Base-by-base conservation (phyloP, 441 rosid species). In the Omphalea diandra region DNA sequence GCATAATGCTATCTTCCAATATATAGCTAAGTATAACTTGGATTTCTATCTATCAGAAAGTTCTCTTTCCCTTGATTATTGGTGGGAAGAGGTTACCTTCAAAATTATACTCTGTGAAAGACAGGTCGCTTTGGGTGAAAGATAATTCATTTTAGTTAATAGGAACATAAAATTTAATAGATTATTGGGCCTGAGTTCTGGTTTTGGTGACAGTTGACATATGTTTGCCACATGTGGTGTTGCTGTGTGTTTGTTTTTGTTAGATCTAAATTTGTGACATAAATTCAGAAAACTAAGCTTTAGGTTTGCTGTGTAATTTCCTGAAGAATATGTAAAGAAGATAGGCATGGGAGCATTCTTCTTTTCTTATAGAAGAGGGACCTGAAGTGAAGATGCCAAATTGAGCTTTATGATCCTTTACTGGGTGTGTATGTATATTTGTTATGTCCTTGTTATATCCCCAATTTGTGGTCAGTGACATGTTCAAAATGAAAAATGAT, bases 51-150 rank as follows among this genome's bases (percentile, higher is more conserved):
- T 65, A 31, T 31, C 22, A 3, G 2, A 24, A 43, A n/a, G 56
- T 5, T 63, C 68, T 32, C 22, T 32, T 65, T 65, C 31, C 44
- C 44, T 49, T 22, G 20, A 49, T 50, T 49, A 65, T 49, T 49
- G 43, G 2, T 14, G n/a, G 57, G 56, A 22, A 49, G 2, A 32
- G 17, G n/a, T 56, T 10, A 56, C 17, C 38, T 56, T 32, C 61
- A 56, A 38, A 7, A 55, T 49, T 32, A 5, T 17, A 5, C 68
- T 65, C 31, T 7, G 8, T 47, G 8, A 9, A 49, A 26, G 69
- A 12, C 32, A 46, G 43, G 26, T 31, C 31, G 38, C 17, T 65
- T n/a, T 47, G 36, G 54, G 31, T 44, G 38, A 15, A 27, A 12
- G 7, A 3, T 24, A 5, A 14, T 65, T n/a, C 0, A 24, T 31